Conservation (phyloP, 108 stramenopile species). For the Fistulifera pelliculosa region DNA sequence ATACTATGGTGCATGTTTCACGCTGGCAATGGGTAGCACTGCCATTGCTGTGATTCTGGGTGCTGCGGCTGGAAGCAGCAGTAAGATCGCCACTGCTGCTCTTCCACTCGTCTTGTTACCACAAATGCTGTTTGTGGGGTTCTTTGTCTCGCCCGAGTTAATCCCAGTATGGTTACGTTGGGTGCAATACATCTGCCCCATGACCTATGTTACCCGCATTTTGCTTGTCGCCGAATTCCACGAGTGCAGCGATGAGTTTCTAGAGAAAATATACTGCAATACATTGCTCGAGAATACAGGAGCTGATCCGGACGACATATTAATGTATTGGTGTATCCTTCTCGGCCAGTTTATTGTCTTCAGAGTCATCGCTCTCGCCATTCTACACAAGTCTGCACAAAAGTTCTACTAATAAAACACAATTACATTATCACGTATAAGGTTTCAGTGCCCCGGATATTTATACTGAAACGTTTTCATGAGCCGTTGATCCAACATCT, state of each 20-base stretch:
- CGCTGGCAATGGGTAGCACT: conserved; percentile 33
- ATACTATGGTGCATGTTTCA: conserved; percentile 14
- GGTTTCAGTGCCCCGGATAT: too few relatives aligned
- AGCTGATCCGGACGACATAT: not conserved
- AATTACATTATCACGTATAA: too few relatives aligned
- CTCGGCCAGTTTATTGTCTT: not conserved
- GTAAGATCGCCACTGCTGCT: conserved; percentile 49
- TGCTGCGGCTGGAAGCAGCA: not conserved
- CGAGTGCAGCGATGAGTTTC: not conserved
- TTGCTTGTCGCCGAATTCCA: conserved; percentile 51
- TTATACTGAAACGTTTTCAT: too few relatives aligned
- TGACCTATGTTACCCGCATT: conserved; percentile 59
- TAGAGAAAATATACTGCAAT: too few relatives aligned
- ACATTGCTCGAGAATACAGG: not conserved
- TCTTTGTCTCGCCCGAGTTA: conserved; percentile 52
- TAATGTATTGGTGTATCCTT: not conserved
- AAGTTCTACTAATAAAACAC: conserved; percentile 31
- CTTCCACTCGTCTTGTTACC: conserved; percentile 74
- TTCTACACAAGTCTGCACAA: too few relatives aligned
- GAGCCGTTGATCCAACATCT: too few relatives aligned
- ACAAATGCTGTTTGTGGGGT: conserved; percentile 83
- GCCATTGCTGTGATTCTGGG: conserved; percentile 37
- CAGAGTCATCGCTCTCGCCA: not conserved
- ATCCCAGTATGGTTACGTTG: conserved; percentile 67
- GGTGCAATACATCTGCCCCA: conserved; percentile 60